Base-by-base conservation (phyloP, 106 monocot genomes). In the Apostasia shenzhenica region DNA sequence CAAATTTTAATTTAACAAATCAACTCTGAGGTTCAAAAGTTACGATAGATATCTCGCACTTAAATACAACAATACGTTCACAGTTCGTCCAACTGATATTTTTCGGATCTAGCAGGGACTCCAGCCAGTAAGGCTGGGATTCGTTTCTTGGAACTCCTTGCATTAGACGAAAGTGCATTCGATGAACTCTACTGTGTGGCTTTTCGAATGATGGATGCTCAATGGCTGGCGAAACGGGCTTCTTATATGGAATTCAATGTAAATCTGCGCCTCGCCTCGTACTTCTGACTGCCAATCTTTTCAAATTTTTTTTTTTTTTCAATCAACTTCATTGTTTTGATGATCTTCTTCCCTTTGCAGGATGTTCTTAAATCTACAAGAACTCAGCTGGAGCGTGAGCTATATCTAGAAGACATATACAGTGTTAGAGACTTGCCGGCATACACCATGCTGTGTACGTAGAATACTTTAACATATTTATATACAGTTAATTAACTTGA, bases 231-330 rank as follows among this genome's bases (percentile, higher is more conserved):
- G n/a, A 97, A 76, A 59, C 72, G 67, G 52, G 95, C 92, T 14
- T 83, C 84, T 14, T 97, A 97, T 13, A 89, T 97, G 92, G 86
- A 97, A 58, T 97, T 97, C 60, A 97, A 92, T 73, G 95, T 89
- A 82, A 71, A 41, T 66, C 41, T 70, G 58, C 41, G 13, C 9
- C 2, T 8, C 41, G 13, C 9, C 2, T 8, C 0, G 0, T 58
- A 6, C 41, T 14, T 37, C 43, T 46, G 37, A 1, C 9, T 63
- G 73, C 38, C 55, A 11, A 14, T 11, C 55, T 5, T 55, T 39
- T n/a, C n/a, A n/a, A n/a, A n/a, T n/a, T n/a, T 42, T 1, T 64
- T 2, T 14, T 50, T 61, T n/a, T 11, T 7, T 61, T 10, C 39
- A 48, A 9, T 46, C 14, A 2, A 54, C 54, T 3, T 2, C 13